Evolutionary conservation across 164 flowering plant species (phyloP).

Genomic region (Pachysandra terminalis): DNA sequence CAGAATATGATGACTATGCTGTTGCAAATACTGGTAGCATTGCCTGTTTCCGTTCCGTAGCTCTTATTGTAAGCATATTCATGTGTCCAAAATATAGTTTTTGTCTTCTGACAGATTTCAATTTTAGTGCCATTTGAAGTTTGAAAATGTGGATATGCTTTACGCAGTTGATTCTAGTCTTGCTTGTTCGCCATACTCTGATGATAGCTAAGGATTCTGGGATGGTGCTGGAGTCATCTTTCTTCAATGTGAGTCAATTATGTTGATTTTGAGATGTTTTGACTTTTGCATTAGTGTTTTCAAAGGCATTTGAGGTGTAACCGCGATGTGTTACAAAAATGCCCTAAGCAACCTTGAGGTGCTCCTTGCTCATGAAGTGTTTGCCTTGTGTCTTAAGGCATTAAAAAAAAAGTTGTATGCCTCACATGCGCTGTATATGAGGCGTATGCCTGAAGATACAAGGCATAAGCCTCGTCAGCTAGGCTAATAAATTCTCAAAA

Average conservation of each 20-base stretch:
- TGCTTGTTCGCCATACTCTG: conserved; percentile 57
- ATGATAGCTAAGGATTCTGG: conserved; percentile 45
- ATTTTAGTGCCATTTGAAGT: not conserved
- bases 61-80: conserved; percentile 38
- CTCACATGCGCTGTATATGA: too few relatives aligned
- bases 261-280: not conserved
- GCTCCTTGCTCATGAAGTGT: too few relatives aligned
- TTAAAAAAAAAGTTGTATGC: too few relatives aligned
- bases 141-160: conserved; percentile 9
- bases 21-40: conserved; percentile 44
- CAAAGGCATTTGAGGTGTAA: too few relatives aligned
- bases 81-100: not conserved
- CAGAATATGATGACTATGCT: conserved; percentile 61
- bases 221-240: conserved; percentile 36
- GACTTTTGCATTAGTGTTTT: too few relatives aligned
- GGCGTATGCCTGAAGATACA: too few relatives aligned
- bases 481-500: too few relatives aligned
- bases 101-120: not conserved
- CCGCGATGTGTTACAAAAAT: too few relatives aligned
- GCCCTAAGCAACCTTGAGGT: too few relatives aligned
- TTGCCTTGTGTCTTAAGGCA: too few relatives aligned
- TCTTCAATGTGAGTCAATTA: conserved; percentile 41
- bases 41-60: conserved; percentile 51
- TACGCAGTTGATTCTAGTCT: conserved; percentile 53
- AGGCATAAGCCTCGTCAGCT: too few relatives aligned